Percentiles rank a stretch among this genome's conserved stretches.
Conservation (phyloP, 1,284 basidiomycete genomes). For the Ceratobasidium sp. region DNA sequence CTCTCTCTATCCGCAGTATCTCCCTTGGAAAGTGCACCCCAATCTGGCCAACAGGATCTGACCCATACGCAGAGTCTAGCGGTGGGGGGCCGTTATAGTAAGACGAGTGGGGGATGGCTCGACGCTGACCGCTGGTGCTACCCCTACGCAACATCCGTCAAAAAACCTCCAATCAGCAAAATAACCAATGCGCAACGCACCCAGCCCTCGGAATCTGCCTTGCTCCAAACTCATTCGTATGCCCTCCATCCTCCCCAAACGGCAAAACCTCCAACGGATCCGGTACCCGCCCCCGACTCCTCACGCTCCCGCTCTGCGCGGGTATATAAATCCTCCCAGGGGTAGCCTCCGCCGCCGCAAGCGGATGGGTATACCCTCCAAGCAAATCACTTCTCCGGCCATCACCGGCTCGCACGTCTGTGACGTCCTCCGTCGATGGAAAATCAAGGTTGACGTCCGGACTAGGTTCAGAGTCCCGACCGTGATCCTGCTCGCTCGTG, state of each 20-base stretch:
- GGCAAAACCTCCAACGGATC: constrained; percentile 45
- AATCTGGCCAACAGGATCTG: constrained; percentile 80
- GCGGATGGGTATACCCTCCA: constrained; percentile 24
- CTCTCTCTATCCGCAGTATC: constrained; percentile 83
- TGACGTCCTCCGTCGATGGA: constrained; percentile 30
- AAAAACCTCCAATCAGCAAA: constrained; percentile 17
- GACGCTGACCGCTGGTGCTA: constrained; percentile 15
- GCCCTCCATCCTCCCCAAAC: constrained; percentile 14
- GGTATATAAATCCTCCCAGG: constrained; percentile 21
- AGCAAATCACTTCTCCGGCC: background rate
- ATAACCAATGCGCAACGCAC: constrained; percentile 17
- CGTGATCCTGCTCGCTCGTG: constrained; percentile 6
- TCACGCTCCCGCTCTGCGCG: constrained; percentile 30
- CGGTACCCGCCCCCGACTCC: constrained; percentile 35
- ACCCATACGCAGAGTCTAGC: constrained; percentile 78
- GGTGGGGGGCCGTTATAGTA: constrained; percentile 87
- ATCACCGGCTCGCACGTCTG: background rate
- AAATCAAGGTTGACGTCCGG: constrained; percentile 37
- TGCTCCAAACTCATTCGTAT: background rate
- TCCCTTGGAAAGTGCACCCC: constrained; percentile 88
- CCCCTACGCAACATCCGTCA: constrained; percentile 23
- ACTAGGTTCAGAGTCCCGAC: constrained; percentile 34
- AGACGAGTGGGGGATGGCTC: constrained; percentile 70
- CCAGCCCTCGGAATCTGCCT: too few species aligned
- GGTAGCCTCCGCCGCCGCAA: constrained; percentile 28